Evolutionary conservation across 768 basidiomycete species (phyloP).

Genomic region (Mycena sanguinolenta): DNA sequence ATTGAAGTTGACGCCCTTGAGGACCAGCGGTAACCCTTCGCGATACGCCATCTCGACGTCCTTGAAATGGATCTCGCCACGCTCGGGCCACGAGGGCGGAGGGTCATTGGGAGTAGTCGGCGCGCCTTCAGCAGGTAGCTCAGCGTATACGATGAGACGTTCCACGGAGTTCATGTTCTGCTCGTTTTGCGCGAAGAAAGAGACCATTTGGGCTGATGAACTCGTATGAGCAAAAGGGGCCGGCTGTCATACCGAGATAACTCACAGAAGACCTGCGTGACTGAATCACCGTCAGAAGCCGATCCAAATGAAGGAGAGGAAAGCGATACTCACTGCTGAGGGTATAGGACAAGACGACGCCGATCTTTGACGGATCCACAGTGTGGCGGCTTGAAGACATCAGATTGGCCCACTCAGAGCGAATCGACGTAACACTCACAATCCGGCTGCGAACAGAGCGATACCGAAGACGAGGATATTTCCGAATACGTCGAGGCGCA

Average conservation of each 20-base stretch:
- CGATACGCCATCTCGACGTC: slow-evolving; percentile 73
- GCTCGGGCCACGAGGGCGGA: slow-evolving; percentile 60
- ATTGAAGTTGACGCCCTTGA: slow-evolving; percentile 72
- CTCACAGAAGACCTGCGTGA: slow-evolving; percentile 69
- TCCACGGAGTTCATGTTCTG: slow-evolving; percentile 84
- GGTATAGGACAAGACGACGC: slow-evolving; percentile 72
- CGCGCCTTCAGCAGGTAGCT: slow-evolving; percentile 69
- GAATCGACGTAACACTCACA: slow-evolving; percentile 45
- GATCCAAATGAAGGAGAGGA: slow-evolving; percentile 29
- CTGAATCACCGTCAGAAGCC: slow-evolving; percentile 47
- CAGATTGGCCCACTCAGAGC: slow-evolving; percentile 38
- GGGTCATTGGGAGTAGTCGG: slow-evolving; percentile 59
- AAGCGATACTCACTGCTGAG: slow-evolving; percentile 57
- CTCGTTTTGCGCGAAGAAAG: slow-evolving; percentile 70
- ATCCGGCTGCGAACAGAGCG: slow-evolving; percentile 75
- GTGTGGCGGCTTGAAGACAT: slow-evolving; percentile 42
- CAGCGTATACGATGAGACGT: slow-evolving; percentile 75
- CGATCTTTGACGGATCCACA: slow-evolving; percentile 63
- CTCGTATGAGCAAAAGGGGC: slow-evolving; percentile 13
- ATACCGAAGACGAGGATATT: slow-evolving; percentile 80
- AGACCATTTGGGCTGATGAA: slow-evolving; percentile 64
- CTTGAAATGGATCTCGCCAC: slow-evolving; percentile 68
- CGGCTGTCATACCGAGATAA: not conserved
- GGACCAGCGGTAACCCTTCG: slow-evolving; percentile 73
- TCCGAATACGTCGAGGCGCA: slow-evolving; percentile 76